Evolutionary conservation across 768 basidiomycete species (phyloP), one percentile per base, ranked within the genome.

Genomic region (Paxillus involutus): DNA sequence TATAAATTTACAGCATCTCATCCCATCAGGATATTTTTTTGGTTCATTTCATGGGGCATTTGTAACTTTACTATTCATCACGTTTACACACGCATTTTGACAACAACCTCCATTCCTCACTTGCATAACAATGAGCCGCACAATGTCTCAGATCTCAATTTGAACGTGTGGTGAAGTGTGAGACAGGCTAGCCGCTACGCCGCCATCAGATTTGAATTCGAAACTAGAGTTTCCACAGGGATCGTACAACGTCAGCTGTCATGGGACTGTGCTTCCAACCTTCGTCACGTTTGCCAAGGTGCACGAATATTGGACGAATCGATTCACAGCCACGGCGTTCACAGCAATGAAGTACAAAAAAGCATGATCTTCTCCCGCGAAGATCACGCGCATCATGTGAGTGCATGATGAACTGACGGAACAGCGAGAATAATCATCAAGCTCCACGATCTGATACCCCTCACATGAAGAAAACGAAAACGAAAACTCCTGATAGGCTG

Each of bases 341-440:
- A 39, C 41, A 51, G 36, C 50, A 35, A 49, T n/a, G n/a, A n/a
- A n/a, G n/a, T n/a, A n/a, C n/a, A 13, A 47, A 51, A 13, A 51
- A 48, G 33, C 24, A 12, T 46, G 16, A 6, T 33, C 63, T 68
- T 66, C 66, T 66, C 66, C 65, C 65, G 65, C 63, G 63, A 66
- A 56, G 57, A 58, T 68, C 53, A 33, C 6, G 24, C n/a, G 19
- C 24, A 26, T 39, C 35, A 40, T 6, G 16, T 58, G 21, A 21
- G 21, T 21, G 21, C 21, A 48, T 44, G 53, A 52, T 54, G 44
- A 44, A 32, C 37, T 52, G 17, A 30, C 26, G 44, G 41, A 21
- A 16, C 10, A 29, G 19, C 16, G 36, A 46, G 14, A 8, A 16
- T 3, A 26, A 26, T 26, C 26, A 3, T 5, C 26, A 4, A 26